Conservation (phyloP, 2,329 filamentous ascomycete species). For the Lithohypha guttulata region DNA sequence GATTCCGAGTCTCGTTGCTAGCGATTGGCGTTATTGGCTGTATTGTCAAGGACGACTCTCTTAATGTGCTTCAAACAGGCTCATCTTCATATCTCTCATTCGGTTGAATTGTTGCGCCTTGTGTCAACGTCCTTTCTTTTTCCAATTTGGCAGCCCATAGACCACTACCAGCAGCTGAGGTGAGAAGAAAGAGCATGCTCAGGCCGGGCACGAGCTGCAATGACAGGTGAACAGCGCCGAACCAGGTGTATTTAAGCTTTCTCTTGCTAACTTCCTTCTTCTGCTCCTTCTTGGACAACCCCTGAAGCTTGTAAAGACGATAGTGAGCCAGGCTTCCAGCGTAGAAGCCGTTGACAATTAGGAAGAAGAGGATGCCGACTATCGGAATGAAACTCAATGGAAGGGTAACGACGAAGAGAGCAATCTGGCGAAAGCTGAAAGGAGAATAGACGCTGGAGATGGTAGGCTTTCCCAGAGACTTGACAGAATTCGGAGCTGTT, state of each 20-base stretch:
- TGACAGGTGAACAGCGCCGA: slow-evolving; percentile 73
- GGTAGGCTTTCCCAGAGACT: slow-evolving; percentile 72
- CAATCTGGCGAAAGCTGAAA: slow-evolving; percentile 81
- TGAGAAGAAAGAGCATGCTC: slow-evolving; percentile 90
- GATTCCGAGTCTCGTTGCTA: too few relatives aligned
- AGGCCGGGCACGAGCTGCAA: slow-evolving; percentile 80
- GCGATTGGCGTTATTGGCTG: too few relatives aligned
- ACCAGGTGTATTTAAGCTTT: slow-evolving; percentile 82
- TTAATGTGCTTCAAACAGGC: slow-evolving; percentile 22
- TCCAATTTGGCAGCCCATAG: slow-evolving; percentile 79
- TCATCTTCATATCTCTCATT: slow-evolving; percentile 31
- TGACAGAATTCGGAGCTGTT: slow-evolving; percentile 58
- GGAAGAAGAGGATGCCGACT: slow-evolving; percentile 72
- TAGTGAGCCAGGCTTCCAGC: slow-evolving; percentile 84
- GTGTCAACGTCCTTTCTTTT: slow-evolving; percentile 35
- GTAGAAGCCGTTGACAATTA: slow-evolving; percentile 76
- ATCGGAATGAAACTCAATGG: slow-evolving; percentile 82
- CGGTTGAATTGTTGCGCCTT: slow-evolving; percentile 19
- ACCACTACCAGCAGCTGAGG: slow-evolving; percentile 71
- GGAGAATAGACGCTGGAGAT: slow-evolving; percentile 68
- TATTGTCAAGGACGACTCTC: too few relatives aligned
- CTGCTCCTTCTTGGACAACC: slow-evolving; percentile 61
- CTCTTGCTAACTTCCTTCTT: slow-evolving; percentile 58
- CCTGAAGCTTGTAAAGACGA: slow-evolving; percentile 74
- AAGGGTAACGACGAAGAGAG: slow-evolving; percentile 68